Base-by-base conservation (phyloP, 441 rosid genomes). In the Breynia disticha region DNA sequence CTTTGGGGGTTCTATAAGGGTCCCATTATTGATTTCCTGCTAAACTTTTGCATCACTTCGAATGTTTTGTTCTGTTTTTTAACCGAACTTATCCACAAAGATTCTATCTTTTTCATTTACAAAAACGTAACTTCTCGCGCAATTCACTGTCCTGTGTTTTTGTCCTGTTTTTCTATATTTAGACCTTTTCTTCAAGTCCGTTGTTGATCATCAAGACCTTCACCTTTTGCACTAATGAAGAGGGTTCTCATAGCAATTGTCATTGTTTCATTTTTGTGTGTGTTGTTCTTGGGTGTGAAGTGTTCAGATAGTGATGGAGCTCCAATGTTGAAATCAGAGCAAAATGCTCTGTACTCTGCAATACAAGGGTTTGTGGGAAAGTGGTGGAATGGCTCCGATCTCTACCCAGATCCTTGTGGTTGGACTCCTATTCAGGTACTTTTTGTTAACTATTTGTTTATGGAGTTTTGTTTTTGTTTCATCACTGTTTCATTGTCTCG, bases 391-490 rank as follows among this genome's bases (percentile, higher is more conserved):
- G 95, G 88, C 51, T 84, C 95, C 42, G 81, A 79, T 67, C 90
- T 91, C 38, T 88, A 78, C 60, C 98, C 97, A 16, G 95, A 91
- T 61, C 98, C 98, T 68, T 88, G 97, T 77, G 97, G 98, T 5
- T 91, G 90, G 97, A 88, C 94, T 73, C 97, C 97, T 3, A 82
- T 91, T n/a, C 94, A 88, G 94, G 98, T 84, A 59, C 52, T 42
- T 32, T 41, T 48, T 45, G 11, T 19, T 12, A 7, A 20, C 43
- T 54, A 35, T 28, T 38, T 44, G 44, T 58, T 32, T 22, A 17
- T 18, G 11, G 21, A 20, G 54, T 13, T 16, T 19, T 13, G 3
- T 13, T 17, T 45, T 57, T 17, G 35, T 4, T 28, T 28, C 35
- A 28, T 28, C 43, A 62, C 66, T 51, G 60, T 69, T 69, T 28